Evolutionary conservation across 805 yeast species (phyloP), one percentile per base, ranked within the genome.

Genomic region (Hanseniaspora opuntiae): DNA sequence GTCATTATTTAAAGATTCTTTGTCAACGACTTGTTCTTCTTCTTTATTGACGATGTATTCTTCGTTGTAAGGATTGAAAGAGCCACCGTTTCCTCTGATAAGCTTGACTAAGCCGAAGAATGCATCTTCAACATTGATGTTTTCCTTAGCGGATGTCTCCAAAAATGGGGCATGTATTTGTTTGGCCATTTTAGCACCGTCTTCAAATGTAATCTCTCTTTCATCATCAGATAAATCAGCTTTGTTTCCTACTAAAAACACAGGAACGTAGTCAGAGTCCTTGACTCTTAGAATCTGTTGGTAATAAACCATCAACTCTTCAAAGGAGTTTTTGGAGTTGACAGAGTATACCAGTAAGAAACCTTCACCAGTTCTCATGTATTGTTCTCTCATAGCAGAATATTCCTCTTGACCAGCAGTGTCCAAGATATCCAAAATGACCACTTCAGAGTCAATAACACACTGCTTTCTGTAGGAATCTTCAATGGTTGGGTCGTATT

Each of bases 361-460:
- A 16, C 97, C 97, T 68, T 89, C 96, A 44, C 97, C 97, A 2
- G 95, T 86, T 57, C 95, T 78, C 94, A 89, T 89, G 68, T 89
- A 89, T 67, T 87, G 93, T 65, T 90, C 97, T 61, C 89, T 72
- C 87, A 84, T 81, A 19, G 96, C 95, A 53, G 87, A 79, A 67
- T 89, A 89, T 69, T 89, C 97, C 68, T 90, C 97, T 73, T 89
- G 97, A 41, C 98, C 98, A 2, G 98, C 98, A 20, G 98, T 93
- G 68, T 93, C 98, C 63, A 93, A 76, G 41, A 93, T 88, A 67
- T 93, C 98, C 58, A 84, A 69, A 24, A 85, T 74, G 1, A 86
- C 81, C 37, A 80, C 84, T 64, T 82, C 86, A 56, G 78, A 79
- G 65, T 89, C 95, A 39, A 93, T 80, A 28, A 78, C 80, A 62